Evolutionary conservation across 345 rosid genomes (phyloP).

Genomic region (Jatropha curcas): DNA sequence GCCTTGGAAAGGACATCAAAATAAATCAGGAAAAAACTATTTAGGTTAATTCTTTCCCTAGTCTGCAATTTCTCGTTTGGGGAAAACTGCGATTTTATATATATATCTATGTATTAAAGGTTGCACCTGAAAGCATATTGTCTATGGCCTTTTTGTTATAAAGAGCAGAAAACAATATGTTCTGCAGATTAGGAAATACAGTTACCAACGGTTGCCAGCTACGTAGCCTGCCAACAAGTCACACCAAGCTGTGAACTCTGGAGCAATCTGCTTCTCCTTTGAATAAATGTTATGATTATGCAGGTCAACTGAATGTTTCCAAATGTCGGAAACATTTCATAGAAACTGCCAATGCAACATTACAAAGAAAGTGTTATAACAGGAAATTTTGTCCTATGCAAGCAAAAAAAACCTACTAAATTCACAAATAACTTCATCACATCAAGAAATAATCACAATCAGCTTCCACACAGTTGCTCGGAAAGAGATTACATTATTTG

Average conservation of each 20-base stretch:
- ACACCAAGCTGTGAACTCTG: slow-evolving; percentile 51
- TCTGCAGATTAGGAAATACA: slow-evolving; percentile 66
- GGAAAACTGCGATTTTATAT: neutral
- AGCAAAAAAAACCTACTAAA: neutral
- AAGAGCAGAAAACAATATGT: slow-evolving; percentile 48
- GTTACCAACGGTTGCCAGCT: slow-evolving; percentile 52
- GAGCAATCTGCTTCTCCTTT: slow-evolving; percentile 49
- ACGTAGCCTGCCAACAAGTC: slow-evolving; percentile 52
- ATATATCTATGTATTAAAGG: neutral
- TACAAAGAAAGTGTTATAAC: neutral
- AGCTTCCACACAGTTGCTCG: neutral
- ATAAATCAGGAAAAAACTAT: no score
- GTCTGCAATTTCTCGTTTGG: neutral
- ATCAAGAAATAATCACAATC: neutral
- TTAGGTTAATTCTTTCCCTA: slow-evolving; percentile 1
- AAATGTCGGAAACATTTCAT: slow-evolving; percentile 58
- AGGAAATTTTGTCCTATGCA: neutral
- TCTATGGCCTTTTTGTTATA: slow-evolving; percentile 59
- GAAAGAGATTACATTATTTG: neutral
- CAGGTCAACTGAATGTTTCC: slow-evolving; percentile 52
- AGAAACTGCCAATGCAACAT: slow-evolving; percentile 43
- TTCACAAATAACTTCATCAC: neutral
- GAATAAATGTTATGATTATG: slow-evolving; percentile 33
- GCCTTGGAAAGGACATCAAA: slow-evolving; percentile 45
- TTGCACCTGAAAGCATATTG: slow-evolving; percentile 47